Percentiles rank a stretch among this genome's conserved stretches.
phyloP scores from a whole-genome alignment of 768 basidiomycete genomes.

The Xerocomellus amylosporus region DNA sequence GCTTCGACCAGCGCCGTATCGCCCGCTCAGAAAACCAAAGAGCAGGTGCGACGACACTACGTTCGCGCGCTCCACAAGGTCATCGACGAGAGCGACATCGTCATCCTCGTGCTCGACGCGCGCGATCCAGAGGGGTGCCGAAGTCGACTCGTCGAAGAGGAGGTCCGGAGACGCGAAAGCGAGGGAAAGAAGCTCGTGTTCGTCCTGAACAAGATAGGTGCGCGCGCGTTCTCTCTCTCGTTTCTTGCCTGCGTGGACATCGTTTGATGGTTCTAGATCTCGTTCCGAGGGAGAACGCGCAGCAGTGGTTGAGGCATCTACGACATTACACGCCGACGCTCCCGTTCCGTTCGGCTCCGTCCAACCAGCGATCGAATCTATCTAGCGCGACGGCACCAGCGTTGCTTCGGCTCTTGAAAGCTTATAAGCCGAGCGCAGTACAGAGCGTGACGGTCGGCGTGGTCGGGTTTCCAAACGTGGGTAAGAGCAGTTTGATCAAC shows the following conservation, averaged over 20 bases:
- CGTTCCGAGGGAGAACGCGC: slow-evolving; percentile 83
- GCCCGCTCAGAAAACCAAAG: slow-evolving; percentile 50
- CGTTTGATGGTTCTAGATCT: slow-evolving; percentile 56
- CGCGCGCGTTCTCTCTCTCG: slow-evolving; percentile 18
- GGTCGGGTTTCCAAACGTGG: slow-evolving; percentile 96
- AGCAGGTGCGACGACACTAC: slow-evolving; percentile 71
- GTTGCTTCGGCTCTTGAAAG: slow-evolving; percentile 79
- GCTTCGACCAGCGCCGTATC: slow-evolving; percentile 35
- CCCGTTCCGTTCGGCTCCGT: slow-evolving; percentile 80
- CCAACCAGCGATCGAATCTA: slow-evolving; percentile 77
- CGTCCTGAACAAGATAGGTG: slow-evolving; percentile 96
- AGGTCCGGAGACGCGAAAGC: slow-evolving; percentile 77
- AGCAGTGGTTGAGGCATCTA: slow-evolving; percentile 88
- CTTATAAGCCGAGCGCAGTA: slow-evolving; percentile 63
- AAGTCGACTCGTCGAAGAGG: slow-evolving; percentile 91
- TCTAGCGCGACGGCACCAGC: slow-evolving; percentile 74
- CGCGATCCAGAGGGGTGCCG: slow-evolving; percentile 93
- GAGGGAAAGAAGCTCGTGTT: slow-evolving; percentile 93
- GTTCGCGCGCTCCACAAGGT: slow-evolving; percentile 85
- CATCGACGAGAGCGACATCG: slow-evolving; percentile 88
- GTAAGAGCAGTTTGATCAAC: slow-evolving; percentile 94
- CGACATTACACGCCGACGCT: slow-evolving; percentile 90
- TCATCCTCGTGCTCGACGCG: slow-evolving; percentile 89
- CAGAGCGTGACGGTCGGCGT: slow-evolving; percentile 84
- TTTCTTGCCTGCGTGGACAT: not conserved